phyloP scores from a whole-genome alignment of 768 basidiomycete genomes.

The Kwoniella bestiolae region DNA sequence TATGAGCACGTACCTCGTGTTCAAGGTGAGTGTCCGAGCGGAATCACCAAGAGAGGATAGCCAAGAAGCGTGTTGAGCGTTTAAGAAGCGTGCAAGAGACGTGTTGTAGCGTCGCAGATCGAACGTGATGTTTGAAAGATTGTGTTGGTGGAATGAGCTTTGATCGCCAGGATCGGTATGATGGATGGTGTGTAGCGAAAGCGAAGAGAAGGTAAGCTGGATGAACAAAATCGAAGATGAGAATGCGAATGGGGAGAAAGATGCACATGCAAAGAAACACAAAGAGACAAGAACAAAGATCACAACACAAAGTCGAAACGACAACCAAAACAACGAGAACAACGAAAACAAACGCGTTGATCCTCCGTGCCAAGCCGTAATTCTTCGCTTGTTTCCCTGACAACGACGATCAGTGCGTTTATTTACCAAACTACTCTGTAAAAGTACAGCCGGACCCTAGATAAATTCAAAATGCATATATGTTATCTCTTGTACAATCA shows the following conservation, averaged over 20 bases:
- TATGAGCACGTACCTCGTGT: neutral
- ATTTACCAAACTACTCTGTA: neutral
- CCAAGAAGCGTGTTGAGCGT: neutral
- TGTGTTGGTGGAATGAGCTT: neutral
- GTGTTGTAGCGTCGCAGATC: neutral
- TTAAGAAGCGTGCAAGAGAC: neutral
- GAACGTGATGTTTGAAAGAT: neutral
- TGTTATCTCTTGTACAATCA: neutral
- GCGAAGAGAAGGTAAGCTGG: no score
- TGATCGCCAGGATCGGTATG: slow-evolving; percentile 11
- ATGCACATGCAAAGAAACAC: neutral
- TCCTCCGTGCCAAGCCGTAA: slow-evolving; percentile 3
- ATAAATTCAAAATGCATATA: neutral
- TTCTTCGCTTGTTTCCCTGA: neutral
- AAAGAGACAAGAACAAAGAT: neutral
- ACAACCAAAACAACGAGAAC: neutral
- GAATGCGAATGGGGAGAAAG: no score
- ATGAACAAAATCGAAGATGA: no score
- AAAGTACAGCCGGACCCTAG: neutral
- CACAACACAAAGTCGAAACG: neutral
- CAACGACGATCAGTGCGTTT: neutral
- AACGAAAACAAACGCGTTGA: slow-evolving; percentile 15
- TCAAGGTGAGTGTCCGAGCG: no score
- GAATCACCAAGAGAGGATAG: no score
- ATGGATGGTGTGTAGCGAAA: no score